A percentile compares a stretch with the other conserved stretches of the same genome.
Conservation (phyloP, 768 basidiomycete species). For the Boletus speciosus region DNA sequence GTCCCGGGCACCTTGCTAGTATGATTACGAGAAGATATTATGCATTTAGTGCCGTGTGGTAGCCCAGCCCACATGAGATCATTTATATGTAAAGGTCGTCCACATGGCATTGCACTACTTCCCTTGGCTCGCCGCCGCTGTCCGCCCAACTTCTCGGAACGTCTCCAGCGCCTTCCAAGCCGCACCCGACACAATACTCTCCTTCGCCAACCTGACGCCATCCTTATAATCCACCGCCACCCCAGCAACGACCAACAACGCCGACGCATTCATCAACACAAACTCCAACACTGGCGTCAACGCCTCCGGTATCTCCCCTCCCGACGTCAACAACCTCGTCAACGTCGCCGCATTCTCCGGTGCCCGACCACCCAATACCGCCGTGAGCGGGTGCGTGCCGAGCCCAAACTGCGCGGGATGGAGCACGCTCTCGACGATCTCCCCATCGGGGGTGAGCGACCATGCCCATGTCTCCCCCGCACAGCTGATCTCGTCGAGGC, state of each 20-base stretch:
- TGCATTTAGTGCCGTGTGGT: no score
- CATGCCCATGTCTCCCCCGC: conserved; percentile 85
- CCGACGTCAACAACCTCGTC: conserved; percentile 56
- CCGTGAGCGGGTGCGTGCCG: conserved; percentile 57
- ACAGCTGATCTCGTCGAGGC: conserved; percentile 92
- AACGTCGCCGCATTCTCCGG: conserved; percentile 79
- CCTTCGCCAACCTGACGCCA: conserved; percentile 65
- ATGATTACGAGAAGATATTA: no score
- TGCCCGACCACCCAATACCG: conserved; percentile 73
- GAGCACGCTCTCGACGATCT: conserved; percentile 58
- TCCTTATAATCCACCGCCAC: conserved; percentile 64
- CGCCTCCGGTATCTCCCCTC: conserved; percentile 49
- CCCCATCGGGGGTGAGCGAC: conserved; percentile 65
- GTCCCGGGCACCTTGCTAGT: no score
- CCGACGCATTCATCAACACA: conserved; percentile 87
- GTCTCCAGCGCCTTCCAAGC: conserved; percentile 57
- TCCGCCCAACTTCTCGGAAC: conserved; percentile 44
- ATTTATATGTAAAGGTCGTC: no score
- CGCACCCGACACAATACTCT: conserved; percentile 54
- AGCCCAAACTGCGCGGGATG: conserved; percentile 80
- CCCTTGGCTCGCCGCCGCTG: neutral
- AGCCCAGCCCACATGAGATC: no score
- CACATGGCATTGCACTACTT: neutral
- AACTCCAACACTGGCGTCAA: conserved; percentile 75
- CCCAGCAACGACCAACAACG: conserved; percentile 82